Evolutionary conservation across 805 yeast genomes (phyloP), one percentile per base, ranked within the genome.

Genomic region (Limtongozyma cylindracea): DNA sequence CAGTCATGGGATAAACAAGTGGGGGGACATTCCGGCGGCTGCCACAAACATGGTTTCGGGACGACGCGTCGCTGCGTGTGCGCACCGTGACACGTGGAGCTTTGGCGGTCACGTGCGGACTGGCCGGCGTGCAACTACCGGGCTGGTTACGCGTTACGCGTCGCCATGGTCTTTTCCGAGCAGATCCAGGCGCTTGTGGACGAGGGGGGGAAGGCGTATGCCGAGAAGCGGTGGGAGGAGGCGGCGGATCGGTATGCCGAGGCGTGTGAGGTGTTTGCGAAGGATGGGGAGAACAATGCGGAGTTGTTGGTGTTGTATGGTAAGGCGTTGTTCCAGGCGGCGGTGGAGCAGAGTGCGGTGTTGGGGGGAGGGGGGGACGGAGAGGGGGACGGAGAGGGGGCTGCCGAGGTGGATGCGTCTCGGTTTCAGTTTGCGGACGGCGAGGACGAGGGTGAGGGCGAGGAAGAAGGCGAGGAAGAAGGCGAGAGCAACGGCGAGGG

Each of bases 261-360:
- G 25, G 80, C 88, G 1, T 77, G 91, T 38, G 70, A 60, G 26
- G 28, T 40, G 19, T 54, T 45, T 30, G 56, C 63, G 22, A 45
- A 45, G 8, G 52, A 51, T 18, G 45, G 54, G 12, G 50, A 56
- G 9, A 65, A 60, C 20, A 91, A 78, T 29, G 71, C 88, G 4
- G 74, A 74, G 28, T 51, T 77, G 31, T 48, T 80, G 33, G 64
- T 57, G 30, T 41, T 72, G 19, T 80, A 80, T 31, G 94, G 93
- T 3, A 65, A 67, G 38, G 66, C 92, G 1, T 43, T 82, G 17
- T 80, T 70, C 44, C 72, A 68, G 29, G 59, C 62, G 18, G 95
- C 82, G 1, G 72, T 76, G 6, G 47, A 62, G 11, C 69, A 61
- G 20, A 65, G 78, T 2, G 82, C 71, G 20, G 70, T 82, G 4